A percentile compares a stretch with the other conserved stretches of the same genome.
Evolutionary conservation across 2,329 filamentous ascomycete species (phyloP).

Genomic region (Rutstroemia sp.): DNA sequence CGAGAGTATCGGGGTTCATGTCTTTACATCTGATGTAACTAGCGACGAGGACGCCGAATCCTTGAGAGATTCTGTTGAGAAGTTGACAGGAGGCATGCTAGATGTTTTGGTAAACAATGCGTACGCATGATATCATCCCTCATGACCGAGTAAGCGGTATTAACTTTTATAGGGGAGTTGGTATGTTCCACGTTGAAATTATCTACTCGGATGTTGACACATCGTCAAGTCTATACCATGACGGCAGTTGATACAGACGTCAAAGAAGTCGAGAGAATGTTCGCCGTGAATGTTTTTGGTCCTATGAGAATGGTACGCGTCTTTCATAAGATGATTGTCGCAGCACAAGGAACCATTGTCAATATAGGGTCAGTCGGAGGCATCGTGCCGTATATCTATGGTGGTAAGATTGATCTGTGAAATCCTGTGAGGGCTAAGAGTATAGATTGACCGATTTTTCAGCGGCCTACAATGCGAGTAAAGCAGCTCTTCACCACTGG

Average conservation of each 20-base stretch:
- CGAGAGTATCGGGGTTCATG: neutral
- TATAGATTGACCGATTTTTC: neutral
- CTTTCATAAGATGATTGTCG: constrained; percentile 22
- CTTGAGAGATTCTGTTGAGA: too few relatives aligned
- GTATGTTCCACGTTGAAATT: too few relatives aligned
- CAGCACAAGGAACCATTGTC: constrained; percentile 23
- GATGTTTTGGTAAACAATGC: too few relatives aligned
- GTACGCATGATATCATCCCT: too few relatives aligned
- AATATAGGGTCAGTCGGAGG: constrained; percentile 20
- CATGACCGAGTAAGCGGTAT: too few relatives aligned
- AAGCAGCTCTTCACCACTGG: constrained; percentile 34
- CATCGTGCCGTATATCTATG: constrained; percentile 28
- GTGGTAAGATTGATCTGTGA: constrained; percentile 7
- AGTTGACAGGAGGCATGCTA: too few relatives aligned
- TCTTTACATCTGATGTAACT: neutral
- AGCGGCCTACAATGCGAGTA: constrained; percentile 36
- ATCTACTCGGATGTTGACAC: too few relatives aligned
- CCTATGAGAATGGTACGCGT: constrained; percentile 26
- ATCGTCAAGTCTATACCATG: constrained; percentile 15
- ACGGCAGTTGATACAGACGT: constrained; percentile 28
- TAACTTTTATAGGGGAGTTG: too few relatives aligned
- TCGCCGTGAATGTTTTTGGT: constrained; percentile 27
- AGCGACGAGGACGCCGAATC: too few relatives aligned
- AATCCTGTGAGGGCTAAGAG: neutral
- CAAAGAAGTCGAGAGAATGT: constrained; percentile 21